Evolutionary conservation across 1,284 basidiomycete species (phyloP), one percentile per base, ranked within the genome.

Genomic region (Mycena sp.): DNA sequence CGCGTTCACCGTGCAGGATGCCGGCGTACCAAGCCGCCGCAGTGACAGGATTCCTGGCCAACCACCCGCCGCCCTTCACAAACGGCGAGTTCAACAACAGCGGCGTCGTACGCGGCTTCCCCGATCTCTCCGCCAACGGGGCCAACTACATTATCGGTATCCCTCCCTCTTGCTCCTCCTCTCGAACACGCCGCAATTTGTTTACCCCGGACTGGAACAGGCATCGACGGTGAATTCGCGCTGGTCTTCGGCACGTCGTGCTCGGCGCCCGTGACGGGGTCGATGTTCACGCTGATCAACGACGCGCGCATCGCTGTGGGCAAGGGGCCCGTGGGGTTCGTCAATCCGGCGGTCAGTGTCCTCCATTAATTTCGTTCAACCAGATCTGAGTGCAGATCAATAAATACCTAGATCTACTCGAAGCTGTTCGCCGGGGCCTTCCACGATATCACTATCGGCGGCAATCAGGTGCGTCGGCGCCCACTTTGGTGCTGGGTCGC

Each of bases 391-490:
- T 12, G 21, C 23, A 54, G 44, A 55, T 16, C 28, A 25, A 23
- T 19, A 2, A 28, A 19, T 23, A 57, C 75, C 10, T 19, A 64
- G 63, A 64, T 82, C 10, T 71, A 70, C 57, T 67, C 67, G 6
- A 56, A 69, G 80, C 41, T 83, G 81, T 76, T 69, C 29, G 52
- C 32, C 1, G 45, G n/a, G 68, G 12, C 63, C 9, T 77, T 85
- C 69, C 82, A 79, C 63, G 83, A 85, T 65, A 81, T 85, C 58
- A 80, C 76, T 0, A 50, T 61, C 16, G 70, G 70, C 21, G 60
- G 63, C 0, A 71, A 71, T 58, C 68, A 58, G 35, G 43, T 46
- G 17, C 21, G 45, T 26, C 41, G n/a, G n/a, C 29, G 19, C 38
- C 6, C 9, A 17, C 48, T 21, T 2, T 49, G 2, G 3, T 3